Base-by-base conservation (phyloP, 2,329 filamentous ascomycete species). In the Aspergillus quadrilineatus region DNA sequence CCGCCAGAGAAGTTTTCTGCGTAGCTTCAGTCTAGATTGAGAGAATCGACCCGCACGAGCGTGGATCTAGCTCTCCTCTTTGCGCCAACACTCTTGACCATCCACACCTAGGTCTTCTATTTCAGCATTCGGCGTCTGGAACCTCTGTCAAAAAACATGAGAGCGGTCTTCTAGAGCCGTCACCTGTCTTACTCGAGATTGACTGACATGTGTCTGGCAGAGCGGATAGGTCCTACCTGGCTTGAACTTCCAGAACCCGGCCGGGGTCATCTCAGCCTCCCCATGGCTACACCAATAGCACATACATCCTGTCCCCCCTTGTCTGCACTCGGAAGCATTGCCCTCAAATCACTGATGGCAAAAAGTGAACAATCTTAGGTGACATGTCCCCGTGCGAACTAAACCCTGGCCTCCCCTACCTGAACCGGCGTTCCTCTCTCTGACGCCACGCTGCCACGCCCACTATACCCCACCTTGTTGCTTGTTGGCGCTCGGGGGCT, bases 401-500 rank as follows among this genome's bases (percentile, higher is more conserved):
- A 22, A 50, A 37, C 53, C 53, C 37, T 45, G 45, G 28, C 37
- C n/a, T 43, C 29, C 22, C n/a, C 30, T 50, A 37, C 30, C 29
- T 12, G 53, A 29, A 44, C 39, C 29, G 14, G 39, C 8, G 39
- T 37, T 43, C 43, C 42, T 46, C 39, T 41, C 41, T 7, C 44
- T 29, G 32, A 32, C 42, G n/a, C 48, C 48, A 43, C 30, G 44
- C 28, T 36, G 42, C 48, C 48, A 56, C 37, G 48, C 12, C 37
- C 15, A 22, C 34, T 17, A 28, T 43, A n/a, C 47, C 51, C 29
- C 43, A 48, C 54, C 54, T 34, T 42, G 54, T 52, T 44, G 54
- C 32, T 26, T 17, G 42, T 22, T 42, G 28, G 37, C 39, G 50
- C 44, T 45, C 22, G 53, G 30, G 39, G 39, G 41, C 17, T 32